Evolutionary conservation across 2,329 filamentous ascomycete species (phyloP).

Genomic region (Bipolaris gigantea): DNA sequence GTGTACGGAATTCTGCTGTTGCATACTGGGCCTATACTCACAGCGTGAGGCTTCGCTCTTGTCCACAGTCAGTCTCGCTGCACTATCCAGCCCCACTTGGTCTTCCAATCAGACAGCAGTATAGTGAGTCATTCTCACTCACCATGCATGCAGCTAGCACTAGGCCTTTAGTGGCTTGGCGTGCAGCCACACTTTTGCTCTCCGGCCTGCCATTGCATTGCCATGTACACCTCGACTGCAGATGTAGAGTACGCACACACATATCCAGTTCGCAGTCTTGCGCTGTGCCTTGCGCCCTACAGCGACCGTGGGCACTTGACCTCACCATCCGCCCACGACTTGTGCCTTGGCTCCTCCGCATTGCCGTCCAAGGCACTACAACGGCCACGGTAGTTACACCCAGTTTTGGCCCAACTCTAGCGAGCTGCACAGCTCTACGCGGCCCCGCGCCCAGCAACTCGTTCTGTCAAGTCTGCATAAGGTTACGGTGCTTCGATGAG

Average conservation of each 20-base stretch:
- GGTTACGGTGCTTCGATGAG: not conserved
- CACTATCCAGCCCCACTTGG: not conserved
- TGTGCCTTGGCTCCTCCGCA: not conserved
- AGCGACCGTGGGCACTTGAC: not conserved
- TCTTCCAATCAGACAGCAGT: conserved; percentile 7
- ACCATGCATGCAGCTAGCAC: not conserved
- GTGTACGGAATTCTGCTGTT: no score
- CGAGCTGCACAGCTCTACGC: not conserved
- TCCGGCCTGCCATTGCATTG: not conserved
- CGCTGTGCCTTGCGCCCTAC: not conserved
- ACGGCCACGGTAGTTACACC: not conserved
- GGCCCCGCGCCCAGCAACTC: not conserved
- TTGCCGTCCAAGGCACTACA: not conserved
- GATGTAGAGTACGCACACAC: no score
- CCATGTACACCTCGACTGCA: not conserved
- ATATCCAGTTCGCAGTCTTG: not conserved
- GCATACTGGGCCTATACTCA: not conserved
- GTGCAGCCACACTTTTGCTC: not conserved
- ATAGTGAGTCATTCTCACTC: conserved; percentile 25
- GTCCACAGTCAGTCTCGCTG: not conserved
- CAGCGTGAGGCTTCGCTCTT: not conserved
- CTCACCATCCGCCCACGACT: not conserved
- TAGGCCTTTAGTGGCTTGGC: no score
- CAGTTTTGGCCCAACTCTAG: not conserved
- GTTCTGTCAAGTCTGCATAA: not conserved